These are phyloP conservation scores for Mucor velutinosus DNA, from an alignment of 371 early-diverging fungal genomes.

Conservation along the genomic window DNA sequence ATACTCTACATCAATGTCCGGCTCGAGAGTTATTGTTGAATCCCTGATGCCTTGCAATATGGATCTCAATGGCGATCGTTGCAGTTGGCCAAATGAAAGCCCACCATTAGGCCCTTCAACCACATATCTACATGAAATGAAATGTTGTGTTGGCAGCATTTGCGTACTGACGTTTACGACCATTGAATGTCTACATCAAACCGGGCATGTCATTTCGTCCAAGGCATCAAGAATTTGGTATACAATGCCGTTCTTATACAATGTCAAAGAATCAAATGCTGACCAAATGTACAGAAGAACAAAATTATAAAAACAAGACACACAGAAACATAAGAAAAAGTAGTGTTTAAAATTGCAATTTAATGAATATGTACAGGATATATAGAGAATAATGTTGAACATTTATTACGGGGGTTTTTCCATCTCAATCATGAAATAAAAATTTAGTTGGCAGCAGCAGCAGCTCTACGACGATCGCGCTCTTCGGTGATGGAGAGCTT, in stretches of 20 bases:
- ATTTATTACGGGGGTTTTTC: neutral
- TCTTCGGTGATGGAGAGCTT: slow-evolving; percentile 98
- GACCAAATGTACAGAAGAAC: neutral
- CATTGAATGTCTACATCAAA: too few relatives aligned
- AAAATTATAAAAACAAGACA: neutral
- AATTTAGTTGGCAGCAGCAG: slow-evolving; percentile 27
- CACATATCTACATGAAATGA: too few relatives aligned
- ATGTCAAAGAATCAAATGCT: neutral
- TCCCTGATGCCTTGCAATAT: neutral
- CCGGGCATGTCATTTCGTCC: too few relatives aligned
- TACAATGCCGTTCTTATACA: too few relatives aligned
- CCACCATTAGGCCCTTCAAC: neutral
- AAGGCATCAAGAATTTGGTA: too few relatives aligned
- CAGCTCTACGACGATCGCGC: slow-evolving; percentile 87
- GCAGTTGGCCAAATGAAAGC: neutral
- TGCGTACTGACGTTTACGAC: too few relatives aligned
- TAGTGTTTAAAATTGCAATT: neutral
- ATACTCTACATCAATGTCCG: neutral
- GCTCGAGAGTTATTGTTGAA: neutral
- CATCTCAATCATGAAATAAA: neutral
- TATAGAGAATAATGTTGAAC: neutral
- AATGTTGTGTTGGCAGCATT: too few relatives aligned
- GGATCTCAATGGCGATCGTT: too few relatives aligned
- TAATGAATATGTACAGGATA: neutral
- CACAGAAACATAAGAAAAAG: neutral